These are phyloP conservation scores for Euphorbia schlechtendalii DNA, from an alignment of 441 rosid species.

Conservation along the genomic window DNA sequence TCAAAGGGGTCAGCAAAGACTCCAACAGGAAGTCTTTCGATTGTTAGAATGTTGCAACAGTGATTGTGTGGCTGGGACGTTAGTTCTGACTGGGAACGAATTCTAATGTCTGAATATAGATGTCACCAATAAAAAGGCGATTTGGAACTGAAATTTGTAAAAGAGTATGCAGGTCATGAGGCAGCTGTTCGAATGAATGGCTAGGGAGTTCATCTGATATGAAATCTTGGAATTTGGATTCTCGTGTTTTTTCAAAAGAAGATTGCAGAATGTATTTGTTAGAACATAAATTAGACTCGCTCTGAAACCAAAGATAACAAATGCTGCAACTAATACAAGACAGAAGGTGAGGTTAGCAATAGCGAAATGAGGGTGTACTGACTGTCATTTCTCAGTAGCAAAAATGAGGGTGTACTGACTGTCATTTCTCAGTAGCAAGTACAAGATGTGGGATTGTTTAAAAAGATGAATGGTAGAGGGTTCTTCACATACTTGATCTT, in stretches of 20 bases:
- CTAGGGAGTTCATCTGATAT: slow-evolving; percentile 27
- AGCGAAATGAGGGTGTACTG: background rate
- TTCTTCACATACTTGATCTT: background rate
- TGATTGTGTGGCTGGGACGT: slow-evolving; percentile 18
- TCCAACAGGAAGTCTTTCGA: slow-evolving; percentile 69
- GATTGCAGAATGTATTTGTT: slow-evolving; percentile 39
- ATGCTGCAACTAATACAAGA: background rate
- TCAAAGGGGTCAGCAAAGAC: slow-evolving; percentile 90
- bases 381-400: background rate
- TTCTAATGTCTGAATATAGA: slow-evolving; percentile 42
- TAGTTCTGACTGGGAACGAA: slow-evolving; percentile 25
- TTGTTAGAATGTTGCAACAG: slow-evolving; percentile 38
- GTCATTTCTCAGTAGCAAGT: too few relatives aligned
- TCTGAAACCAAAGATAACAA: slow-evolving; percentile 19
- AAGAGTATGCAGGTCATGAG: slow-evolving; percentile 18
- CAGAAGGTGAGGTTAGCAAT: background rate
- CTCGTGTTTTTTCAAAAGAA: slow-evolving; percentile 43
- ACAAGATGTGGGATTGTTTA: too few relatives aligned
- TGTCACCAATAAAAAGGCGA: slow-evolving; percentile 48
- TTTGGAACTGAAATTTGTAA: slow-evolving; percentile 28
- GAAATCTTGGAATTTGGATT: slow-evolving; percentile 42
- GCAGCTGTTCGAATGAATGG: slow-evolving; percentile 23
- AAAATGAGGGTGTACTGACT: too few relatives aligned
- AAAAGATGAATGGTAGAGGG: background rate
- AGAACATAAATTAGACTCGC: slow-evolving; percentile 8